phyloP scores from a whole-genome alignment of 2,329 filamentous ascomycete genomes.

The Raffaelea ambrosiae region DNA sequence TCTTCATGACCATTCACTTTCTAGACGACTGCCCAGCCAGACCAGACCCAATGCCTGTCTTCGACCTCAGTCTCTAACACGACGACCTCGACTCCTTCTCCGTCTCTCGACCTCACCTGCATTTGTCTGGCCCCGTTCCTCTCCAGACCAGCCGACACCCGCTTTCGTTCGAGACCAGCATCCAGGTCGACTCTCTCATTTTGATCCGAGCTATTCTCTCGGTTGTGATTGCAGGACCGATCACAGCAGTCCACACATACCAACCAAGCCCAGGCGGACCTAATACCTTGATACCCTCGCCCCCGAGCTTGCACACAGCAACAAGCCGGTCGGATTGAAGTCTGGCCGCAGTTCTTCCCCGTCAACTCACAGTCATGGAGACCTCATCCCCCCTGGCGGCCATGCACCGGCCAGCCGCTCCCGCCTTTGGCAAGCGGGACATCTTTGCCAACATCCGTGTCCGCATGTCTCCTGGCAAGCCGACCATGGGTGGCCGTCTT shows the following conservation, averaged over 20 bases:
- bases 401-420: slow-evolving; percentile 68
- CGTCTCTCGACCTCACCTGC: neutral
- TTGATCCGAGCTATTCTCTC: neutral
- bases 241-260: too few relatives aligned
- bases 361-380: slow-evolving; percentile 55
- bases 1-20: neutral
- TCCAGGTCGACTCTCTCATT: neutral
- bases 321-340: neutral
- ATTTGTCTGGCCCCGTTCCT: slow-evolving; percentile 1
- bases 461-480: slow-evolving; percentile 37
- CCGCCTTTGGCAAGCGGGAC: slow-evolving; percentile 51
- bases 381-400: slow-evolving; percentile 89
- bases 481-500: slow-evolving; percentile 46
- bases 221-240: slow-evolving; percentile 9
- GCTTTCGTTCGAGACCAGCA: too few relatives aligned
- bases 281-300: too few relatives aligned
- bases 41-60: neutral
- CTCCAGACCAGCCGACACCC: neutral
- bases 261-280: too few relatives aligned
- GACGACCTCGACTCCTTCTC: too few relatives aligned
- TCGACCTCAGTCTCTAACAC: neutral
- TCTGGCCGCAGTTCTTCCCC: neutral
- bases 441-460: slow-evolving; percentile 42
- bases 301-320: too few relatives aligned
- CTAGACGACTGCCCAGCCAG: neutral